A percentile compares a stretch with the other conserved stretches of the same genome.
Evolutionary conservation across 139 green algal genomes (phyloP).

Genomic region (Astrephomene gubernaculifera): DNA sequence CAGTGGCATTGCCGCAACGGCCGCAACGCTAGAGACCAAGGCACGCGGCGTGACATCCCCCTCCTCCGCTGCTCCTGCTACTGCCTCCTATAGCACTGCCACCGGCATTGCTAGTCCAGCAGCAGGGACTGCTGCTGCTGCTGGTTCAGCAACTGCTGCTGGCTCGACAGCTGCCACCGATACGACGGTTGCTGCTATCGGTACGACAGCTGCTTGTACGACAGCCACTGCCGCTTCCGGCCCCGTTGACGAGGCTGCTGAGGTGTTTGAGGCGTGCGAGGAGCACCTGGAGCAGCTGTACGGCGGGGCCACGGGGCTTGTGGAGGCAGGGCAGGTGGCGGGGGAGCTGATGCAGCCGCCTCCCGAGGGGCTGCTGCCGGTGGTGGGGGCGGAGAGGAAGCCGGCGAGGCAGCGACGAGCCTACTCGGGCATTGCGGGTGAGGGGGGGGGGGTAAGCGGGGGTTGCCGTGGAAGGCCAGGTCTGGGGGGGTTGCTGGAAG

Average conservation of each 20-base stretch:
- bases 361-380: too few species aligned
- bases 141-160: too few species aligned
- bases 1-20: too few species aligned
- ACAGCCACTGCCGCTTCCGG: neutral
- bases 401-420: neutral
- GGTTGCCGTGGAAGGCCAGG: neutral
- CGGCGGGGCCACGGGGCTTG: neutral
- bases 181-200: too few species aligned
- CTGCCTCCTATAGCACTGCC: neutral
- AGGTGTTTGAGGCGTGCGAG: neutral
- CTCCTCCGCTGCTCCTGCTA: too few species aligned
- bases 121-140: too few species aligned
- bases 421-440: neutral
- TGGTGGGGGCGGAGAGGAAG: neutral
- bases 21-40: too few species aligned
- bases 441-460: neutral
- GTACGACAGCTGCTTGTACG: neutral
- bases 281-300: slow-evolving; percentile 36
- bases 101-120: too few species aligned
- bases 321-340: slow-evolving; percentile 13
- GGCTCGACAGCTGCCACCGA: too few species aligned
- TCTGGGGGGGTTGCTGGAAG: neutral
- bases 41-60: too few species aligned
- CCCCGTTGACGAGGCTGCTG: neutral
- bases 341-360: too few species aligned